Percentiles rank a stretch among this genome's conserved stretches.
These are phyloP conservation scores for Penicillium antarcticum DNA, from an alignment of 495 filamentous ascomycete species.

Conservation along the genomic window DNA sequence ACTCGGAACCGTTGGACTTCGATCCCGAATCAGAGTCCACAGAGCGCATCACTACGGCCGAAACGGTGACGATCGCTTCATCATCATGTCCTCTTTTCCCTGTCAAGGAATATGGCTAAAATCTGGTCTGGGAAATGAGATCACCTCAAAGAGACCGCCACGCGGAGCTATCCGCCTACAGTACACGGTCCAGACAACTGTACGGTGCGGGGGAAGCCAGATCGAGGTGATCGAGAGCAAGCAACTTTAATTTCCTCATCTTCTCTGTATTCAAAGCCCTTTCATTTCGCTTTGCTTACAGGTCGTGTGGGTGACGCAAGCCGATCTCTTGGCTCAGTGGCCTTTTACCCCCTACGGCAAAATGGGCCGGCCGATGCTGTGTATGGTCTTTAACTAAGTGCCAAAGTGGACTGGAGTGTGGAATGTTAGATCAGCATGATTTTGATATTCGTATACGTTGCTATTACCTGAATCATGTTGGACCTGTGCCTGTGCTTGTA, in stretches of 20 bases:
- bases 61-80: constrained; percentile 17
- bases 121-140: not conserved
- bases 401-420: too few species aligned
- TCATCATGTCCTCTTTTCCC: not conserved
- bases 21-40: constrained; percentile 23
- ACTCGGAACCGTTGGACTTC: constrained; percentile 24
- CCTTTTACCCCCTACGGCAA: not conserved
- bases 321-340: constrained; percentile 16
- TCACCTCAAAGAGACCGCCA: not conserved
- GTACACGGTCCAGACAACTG: too few species aligned
- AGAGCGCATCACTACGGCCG: constrained; percentile 19
- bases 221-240: too few species aligned
- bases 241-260: constrained; percentile 17
- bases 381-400: too few species aligned
- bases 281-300: constrained; percentile 11
- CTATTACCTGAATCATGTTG: not conserved
- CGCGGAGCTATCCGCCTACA: not conserved
- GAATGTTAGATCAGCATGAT: too few species aligned
- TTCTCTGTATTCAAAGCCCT: not conserved
- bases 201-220: too few species aligned
- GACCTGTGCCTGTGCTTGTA: too few species aligned
- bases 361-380: constrained; percentile 12
- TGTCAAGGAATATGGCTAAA: not conserved
- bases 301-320: constrained; percentile 22
- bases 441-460: too few species aligned